phyloP scores from a whole-genome alignment of 1,284 basidiomycete species.

The Phaffia rhodozyma region DNA sequence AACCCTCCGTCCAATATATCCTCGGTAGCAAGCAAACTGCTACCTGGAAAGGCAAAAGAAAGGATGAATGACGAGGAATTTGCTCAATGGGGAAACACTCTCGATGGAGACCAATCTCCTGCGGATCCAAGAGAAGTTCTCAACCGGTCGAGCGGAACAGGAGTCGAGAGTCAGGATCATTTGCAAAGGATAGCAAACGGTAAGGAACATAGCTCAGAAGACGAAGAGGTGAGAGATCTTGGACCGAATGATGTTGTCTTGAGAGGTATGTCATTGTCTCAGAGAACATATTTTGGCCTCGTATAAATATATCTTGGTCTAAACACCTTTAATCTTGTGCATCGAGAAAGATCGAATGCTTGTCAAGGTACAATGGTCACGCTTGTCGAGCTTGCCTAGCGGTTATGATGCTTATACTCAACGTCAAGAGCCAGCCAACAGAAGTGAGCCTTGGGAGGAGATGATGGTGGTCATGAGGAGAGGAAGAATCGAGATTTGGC shows the following conservation, averaged over 20 bases:
- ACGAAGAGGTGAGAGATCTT: conserved; percentile 5
- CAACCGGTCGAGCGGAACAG: too few species aligned
- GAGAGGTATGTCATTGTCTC: conserved; percentile 6
- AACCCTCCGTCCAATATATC: too few species aligned
- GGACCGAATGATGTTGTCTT: conserved; percentile 3
- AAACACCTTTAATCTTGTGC: background rate
- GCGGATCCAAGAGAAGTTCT: too few species aligned
- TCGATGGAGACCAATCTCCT: too few species aligned
- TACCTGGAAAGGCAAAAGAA: too few species aligned
- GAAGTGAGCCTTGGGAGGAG: conserved; percentile 17
- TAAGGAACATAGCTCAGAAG: too few species aligned
- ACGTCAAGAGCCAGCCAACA: conserved; percentile 1
- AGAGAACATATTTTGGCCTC: background rate
- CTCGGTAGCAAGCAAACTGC: too few species aligned
- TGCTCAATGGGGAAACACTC: too few species aligned
- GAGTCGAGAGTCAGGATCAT: too few species aligned
- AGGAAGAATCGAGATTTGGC: conserved; percentile 14
- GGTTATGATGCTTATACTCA: conserved; percentile 50
- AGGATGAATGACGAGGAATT: too few species aligned
- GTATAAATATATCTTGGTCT: too few species aligned
- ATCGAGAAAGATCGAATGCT: conserved; percentile 61
- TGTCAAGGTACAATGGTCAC: conserved; percentile 54
- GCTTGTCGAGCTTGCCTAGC: conserved; percentile 41
- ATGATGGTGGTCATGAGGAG: conserved; percentile 14
- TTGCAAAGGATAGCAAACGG: too few species aligned